These are phyloP conservation scores for Colletotrichum filicis DNA, from an alignment of 2,329 filamentous ascomycete species.

Conservation along the genomic window DNA sequence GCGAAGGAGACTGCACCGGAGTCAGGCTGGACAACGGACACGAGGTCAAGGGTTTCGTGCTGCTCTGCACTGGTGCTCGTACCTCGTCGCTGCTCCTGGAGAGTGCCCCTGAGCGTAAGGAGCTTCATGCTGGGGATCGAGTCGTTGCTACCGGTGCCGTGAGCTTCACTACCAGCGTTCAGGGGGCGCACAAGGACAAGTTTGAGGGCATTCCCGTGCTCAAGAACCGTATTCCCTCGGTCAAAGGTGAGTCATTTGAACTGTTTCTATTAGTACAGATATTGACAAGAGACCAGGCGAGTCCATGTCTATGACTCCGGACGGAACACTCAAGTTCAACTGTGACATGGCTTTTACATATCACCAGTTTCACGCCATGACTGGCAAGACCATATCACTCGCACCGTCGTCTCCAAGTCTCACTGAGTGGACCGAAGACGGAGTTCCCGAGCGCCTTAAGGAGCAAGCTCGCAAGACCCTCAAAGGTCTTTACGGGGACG, in stretches of 20 bases:
- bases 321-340: conserved; percentile 70
- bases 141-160: conserved; percentile 67
- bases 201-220: conserved; percentile 65
- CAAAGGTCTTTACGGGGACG: conserved; percentile 53
- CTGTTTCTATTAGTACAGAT: neutral
- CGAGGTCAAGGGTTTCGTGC: conserved; percentile 59
- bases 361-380: conserved; percentile 55
- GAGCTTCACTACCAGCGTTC: conserved; percentile 52
- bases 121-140: conserved; percentile 63
- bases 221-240: conserved; percentile 53
- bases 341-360: conserved; percentile 70
- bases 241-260: conserved; percentile 50
- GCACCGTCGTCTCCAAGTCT: conserved; percentile 57
- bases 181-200: conserved; percentile 56
- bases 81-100: conserved; percentile 65
- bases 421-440: conserved; percentile 50
- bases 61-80: conserved; percentile 67
- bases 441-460: conserved; percentile 55
- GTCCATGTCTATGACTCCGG: conserved; percentile 55
- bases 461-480: conserved; percentile 53
- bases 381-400: conserved; percentile 63
- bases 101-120: conserved; percentile 57
- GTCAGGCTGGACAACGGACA: conserved; percentile 59
- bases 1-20: conserved; percentile 58
- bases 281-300: conserved; percentile 44